These are phyloP conservation scores for Xylaria multiplex DNA, from an alignment of 2,329 filamentous ascomycete genomes.

Conservation along the genomic window DNA sequence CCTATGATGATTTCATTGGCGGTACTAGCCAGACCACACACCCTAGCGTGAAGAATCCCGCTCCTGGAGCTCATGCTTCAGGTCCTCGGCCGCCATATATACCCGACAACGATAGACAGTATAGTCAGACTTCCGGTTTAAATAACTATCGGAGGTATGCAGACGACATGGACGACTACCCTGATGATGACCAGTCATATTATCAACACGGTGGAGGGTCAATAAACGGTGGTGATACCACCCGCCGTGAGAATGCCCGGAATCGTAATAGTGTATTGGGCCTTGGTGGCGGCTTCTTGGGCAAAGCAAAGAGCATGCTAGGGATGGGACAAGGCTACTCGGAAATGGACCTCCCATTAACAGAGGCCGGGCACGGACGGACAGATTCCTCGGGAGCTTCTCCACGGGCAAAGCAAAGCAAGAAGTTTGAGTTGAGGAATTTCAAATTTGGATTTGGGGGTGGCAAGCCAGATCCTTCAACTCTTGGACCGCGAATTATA, in stretches of 20 bases:
- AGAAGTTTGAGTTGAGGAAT: constrained; percentile 74
- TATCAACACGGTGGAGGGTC: constrained; percentile 78
- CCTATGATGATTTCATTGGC: constrained; percentile 95
- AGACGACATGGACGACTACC: constrained; percentile 83
- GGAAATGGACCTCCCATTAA: constrained; percentile 97
- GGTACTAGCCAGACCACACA: constrained; percentile 62
- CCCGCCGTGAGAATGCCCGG: constrained; percentile 65
- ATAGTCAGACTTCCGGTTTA: constrained; percentile 81
- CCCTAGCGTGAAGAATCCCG: constrained; percentile 55
- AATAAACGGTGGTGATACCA: constrained; percentile 52
- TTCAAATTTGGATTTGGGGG: constrained; percentile 95
- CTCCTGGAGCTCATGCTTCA: constrained; percentile 44
- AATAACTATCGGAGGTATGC: constrained; percentile 93
- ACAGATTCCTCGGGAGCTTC: constrained; percentile 40
- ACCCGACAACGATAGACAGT: constrained; percentile 56
- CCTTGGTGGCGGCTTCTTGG: constrained; percentile 86
- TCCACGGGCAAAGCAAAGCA: constrained; percentile 57
- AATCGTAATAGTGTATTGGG: constrained; percentile 90
- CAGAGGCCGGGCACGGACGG: constrained; percentile 70
- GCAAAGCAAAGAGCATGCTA: constrained; percentile 87
- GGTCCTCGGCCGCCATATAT: constrained; percentile 57
- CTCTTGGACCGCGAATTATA: constrained; percentile 90
- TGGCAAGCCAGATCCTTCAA: constrained; percentile 86
- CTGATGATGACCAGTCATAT: constrained; percentile 80
- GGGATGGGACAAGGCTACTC: constrained; percentile 89